Conservation (phyloP, 148 eudicot genomes). For the Cornus kousa region DNA sequence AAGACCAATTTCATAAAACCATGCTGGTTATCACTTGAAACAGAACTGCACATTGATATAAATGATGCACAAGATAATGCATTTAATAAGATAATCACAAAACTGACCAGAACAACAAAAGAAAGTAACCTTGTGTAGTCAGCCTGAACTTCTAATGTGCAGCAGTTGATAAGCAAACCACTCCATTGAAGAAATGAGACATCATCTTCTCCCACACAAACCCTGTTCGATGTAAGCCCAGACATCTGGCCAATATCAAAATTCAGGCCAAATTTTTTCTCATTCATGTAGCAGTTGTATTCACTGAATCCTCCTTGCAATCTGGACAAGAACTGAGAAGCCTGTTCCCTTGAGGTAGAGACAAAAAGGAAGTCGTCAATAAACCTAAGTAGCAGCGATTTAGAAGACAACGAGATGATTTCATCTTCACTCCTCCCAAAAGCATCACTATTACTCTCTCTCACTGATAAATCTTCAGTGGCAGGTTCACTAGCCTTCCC, state of each 20-base stretch:
- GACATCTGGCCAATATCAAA: conserved; percentile 36
- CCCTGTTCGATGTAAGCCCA: conserved; percentile 35
- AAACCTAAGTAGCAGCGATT: conserved; percentile 62
- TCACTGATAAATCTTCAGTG: conserved; percentile 12
- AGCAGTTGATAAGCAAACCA: conserved; percentile 83
- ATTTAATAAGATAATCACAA: neutral
- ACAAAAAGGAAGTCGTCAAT: conserved; percentile 82
- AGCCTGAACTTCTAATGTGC: conserved; percentile 85
- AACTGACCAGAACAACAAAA: neutral
- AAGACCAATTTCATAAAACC: neutral
- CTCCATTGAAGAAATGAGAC: conserved; percentile 77
- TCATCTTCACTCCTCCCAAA: conserved; percentile 12
- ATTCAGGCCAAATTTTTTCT: conserved; percentile 63
- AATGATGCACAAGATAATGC: conserved; percentile 1
- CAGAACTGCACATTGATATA: neutral
- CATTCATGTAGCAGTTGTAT: conserved; percentile 88
- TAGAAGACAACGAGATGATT: conserved; percentile 18
- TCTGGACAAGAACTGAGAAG: conserved; percentile 55
- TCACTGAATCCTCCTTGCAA: conserved; percentile 62
- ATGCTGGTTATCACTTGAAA: neutral
- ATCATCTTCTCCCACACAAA: conserved; percentile 51
- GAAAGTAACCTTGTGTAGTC: conserved; percentile 70
- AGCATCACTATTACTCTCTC: conserved; percentile 6
- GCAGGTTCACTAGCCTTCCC: conserved; percentile 27
- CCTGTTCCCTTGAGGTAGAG: conserved; percentile 74